phyloP scores from a whole-genome alignment of 2,329 filamentous ascomycete species.

The Stenocarpella maydis region DNA sequence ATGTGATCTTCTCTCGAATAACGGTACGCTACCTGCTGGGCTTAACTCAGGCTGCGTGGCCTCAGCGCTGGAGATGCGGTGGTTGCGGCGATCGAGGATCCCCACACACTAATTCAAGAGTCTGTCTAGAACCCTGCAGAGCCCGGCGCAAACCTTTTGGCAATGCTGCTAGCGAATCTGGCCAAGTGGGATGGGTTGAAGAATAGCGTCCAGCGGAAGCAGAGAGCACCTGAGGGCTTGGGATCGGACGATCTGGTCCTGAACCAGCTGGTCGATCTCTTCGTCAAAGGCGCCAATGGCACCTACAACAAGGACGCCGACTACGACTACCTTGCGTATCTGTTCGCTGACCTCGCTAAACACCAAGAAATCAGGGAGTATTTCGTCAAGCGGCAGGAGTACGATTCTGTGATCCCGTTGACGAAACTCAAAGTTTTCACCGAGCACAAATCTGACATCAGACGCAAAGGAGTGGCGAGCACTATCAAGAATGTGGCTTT shows the following conservation, averaged over 20 bases:
- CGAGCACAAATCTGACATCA: slow-evolving; percentile 82
- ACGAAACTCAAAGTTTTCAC: slow-evolving; percentile 96
- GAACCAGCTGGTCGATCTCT: slow-evolving; percentile 93
- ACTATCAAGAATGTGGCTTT: slow-evolving; percentile 96
- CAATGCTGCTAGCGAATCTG: slow-evolving; percentile 94
- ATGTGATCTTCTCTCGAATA: slow-evolving; percentile 75
- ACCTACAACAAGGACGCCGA: slow-evolving; percentile 84
- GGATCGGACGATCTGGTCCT: slow-evolving; percentile 77
- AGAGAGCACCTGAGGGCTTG: slow-evolving; percentile 73
- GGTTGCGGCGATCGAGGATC: slow-evolving; percentile 1
- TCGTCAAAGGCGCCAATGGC: slow-evolving; percentile 88
- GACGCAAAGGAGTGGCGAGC: slow-evolving; percentile 92
- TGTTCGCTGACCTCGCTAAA: slow-evolving; percentile 92
- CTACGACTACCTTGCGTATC: slow-evolving; percentile 92
- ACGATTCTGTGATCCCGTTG: slow-evolving; percentile 86
- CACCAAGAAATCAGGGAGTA: slow-evolving; percentile 78
- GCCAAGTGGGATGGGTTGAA: slow-evolving; percentile 80
- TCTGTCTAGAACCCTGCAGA: slow-evolving; percentile 67
- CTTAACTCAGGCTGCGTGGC: too few species aligned
- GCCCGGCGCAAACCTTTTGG: slow-evolving; percentile 81
- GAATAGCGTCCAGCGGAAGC: slow-evolving; percentile 72
- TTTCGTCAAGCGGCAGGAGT: slow-evolving; percentile 76
- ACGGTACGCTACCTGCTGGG: slow-evolving; percentile 64
- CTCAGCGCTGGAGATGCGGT: slow-evolving; percentile 22
- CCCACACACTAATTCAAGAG: slow-evolving; percentile 34